A percentile compares a stretch with the other conserved stretches of the same genome.
Conservation (phyloP, 2,329 filamentous ascomycete genomes). For the Pseudonectria buxi region DNA sequence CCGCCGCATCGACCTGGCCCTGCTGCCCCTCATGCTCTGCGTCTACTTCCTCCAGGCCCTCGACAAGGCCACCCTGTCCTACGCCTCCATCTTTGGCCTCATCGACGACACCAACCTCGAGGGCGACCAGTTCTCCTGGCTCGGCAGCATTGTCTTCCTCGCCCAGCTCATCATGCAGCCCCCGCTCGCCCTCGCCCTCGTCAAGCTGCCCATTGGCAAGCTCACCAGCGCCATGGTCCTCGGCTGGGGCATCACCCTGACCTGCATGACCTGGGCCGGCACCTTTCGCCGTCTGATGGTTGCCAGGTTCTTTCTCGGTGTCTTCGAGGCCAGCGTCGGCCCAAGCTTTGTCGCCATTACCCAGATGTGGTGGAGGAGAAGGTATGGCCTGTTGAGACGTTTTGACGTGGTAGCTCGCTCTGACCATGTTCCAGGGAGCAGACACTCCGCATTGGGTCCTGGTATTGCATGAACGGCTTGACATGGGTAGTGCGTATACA, state of each 20-base stretch:
- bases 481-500: conserved; percentile 40
- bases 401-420: neutral
- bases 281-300: conserved; percentile 44
- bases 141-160: conserved; percentile 55
- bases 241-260: conserved; percentile 46
- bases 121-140: conserved; percentile 54
- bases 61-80: conserved; percentile 56
- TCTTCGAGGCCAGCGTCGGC: conserved; percentile 43
- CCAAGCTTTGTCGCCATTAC: conserved; percentile 52
- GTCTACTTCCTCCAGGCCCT: conserved; percentile 59
- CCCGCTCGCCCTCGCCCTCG: conserved; percentile 47
- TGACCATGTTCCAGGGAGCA: conserved; percentile 37
- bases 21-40: conserved; percentile 43
- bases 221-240: conserved; percentile 52
- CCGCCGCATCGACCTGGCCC: conserved; percentile 33
- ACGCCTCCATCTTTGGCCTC: conserved; percentile 58
- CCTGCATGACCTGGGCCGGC: conserved; percentile 45
- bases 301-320: conserved; percentile 48
- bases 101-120: conserved; percentile 50
- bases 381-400: too few relatives aligned
- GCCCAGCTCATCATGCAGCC: conserved; percentile 54
- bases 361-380: conserved; percentile 55
- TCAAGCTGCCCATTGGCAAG: conserved; percentile 55
- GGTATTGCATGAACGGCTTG: conserved; percentile 56
- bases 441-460: conserved; percentile 48